Evolutionary conservation across 2,329 filamentous ascomycete genomes (phyloP), one percentile per base, ranked within the genome.

Genomic region (Fusarium globosum): DNA sequence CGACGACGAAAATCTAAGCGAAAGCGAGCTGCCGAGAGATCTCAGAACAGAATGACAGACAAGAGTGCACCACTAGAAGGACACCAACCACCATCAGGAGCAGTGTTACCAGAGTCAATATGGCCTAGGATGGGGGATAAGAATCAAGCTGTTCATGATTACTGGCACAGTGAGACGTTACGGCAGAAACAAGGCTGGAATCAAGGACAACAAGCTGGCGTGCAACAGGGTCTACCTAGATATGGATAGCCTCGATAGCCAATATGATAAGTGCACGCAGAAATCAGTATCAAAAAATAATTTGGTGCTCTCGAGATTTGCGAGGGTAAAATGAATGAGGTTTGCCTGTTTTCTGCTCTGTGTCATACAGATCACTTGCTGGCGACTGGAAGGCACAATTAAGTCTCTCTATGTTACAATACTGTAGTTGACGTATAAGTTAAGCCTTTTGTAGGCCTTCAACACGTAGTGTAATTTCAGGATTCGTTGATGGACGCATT

Each of bases 1-100:
- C 69, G 72, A 43, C 71, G 72, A 51, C 72, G 64, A 41, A 74
- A 72, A 51, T 63, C 72, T 3, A 74, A 74, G 46, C 57, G 56
- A 55, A 69, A 30, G 30, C 41, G 55, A 35, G 64, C 58, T 46
- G 42, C 62, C 4, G 38, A 48, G 1, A 21, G 43, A 18, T 42
- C 57, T 11, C 58, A 58, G 20, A 36, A 49, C 14, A 60, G 61
- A 45, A 58, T 59, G 55, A 42, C 46, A 1, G 68, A 74, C 13
- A 72, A 72, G 20, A 13, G 9, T n/a, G 49, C 58, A 6, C 38
- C 52, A 23, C n/a, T n/a, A 9, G 14, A n/a, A 18, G 45, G 49
- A 7, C 42, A 68, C 9, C 46, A 23, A 35, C 35, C 21, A 16
- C 71, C 66, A 2, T 49, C 43, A 1, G 51, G 52, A 13, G 59